These are phyloP conservation scores for Plasmodium relictum DNA, from an alignment of 169 alveolate species.

Conservation along the genomic window DNA sequence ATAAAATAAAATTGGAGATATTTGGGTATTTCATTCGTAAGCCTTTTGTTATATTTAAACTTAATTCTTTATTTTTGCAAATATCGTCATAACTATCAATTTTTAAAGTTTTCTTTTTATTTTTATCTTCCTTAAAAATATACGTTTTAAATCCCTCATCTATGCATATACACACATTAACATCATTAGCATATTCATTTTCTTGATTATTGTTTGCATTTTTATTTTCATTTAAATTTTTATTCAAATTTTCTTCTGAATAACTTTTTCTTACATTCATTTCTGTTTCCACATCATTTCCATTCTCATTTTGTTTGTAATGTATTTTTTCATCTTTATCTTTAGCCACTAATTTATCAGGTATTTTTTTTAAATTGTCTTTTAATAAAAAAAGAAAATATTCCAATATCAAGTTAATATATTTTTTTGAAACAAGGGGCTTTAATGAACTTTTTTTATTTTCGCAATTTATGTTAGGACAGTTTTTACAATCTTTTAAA, in stretches of 20 bases:
- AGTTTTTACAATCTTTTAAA: slow-evolving; percentile 68
- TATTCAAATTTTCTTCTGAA: no score
- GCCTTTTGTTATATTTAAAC: slow-evolving; percentile 57
- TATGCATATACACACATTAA: slow-evolving; percentile 28
- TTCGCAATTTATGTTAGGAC: slow-evolving; percentile 79
- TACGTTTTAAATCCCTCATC: slow-evolving; percentile 34
- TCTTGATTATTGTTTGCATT: background rate
- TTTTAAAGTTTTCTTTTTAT: slow-evolving; percentile 6
- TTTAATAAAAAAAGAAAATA: slow-evolving; percentile 37
- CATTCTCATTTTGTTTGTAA: background rate
- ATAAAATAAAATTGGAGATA: slow-evolving; percentile 38
- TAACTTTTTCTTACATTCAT: background rate
- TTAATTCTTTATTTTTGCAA: slow-evolving; percentile 45
- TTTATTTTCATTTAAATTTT: no score
- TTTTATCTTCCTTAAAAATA: slow-evolving; percentile 8
- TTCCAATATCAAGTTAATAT: slow-evolving; percentile 39
- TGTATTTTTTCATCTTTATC: background rate
- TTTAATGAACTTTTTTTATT: slow-evolving; percentile 40
- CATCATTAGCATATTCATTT: slow-evolving; percentile 24
- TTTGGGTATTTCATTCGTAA: slow-evolving; percentile 75
- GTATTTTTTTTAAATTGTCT: slow-evolving; percentile 31
- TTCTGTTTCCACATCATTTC: background rate
- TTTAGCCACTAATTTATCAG: slow-evolving; percentile 1
- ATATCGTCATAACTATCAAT: slow-evolving; percentile 62
- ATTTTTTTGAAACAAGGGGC: slow-evolving; percentile 50